phyloP scores from a whole-genome alignment of 768 basidiomycete genomes.

The Dioszegia crocea region DNA sequence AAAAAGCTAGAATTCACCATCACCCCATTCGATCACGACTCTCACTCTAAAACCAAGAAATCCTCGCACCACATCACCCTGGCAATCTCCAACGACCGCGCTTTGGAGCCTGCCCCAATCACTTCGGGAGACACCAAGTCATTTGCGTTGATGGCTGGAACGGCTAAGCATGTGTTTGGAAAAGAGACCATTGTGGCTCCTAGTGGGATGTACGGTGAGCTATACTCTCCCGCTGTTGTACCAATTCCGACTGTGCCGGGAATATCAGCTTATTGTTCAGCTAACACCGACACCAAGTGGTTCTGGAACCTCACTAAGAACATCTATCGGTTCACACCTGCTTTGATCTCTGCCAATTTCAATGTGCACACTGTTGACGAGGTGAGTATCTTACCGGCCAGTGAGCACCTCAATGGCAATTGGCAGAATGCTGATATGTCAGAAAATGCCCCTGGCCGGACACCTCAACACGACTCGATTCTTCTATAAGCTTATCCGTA shows the following conservation, averaged over 20 bases:
- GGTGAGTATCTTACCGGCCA: slow-evolving; percentile 31
- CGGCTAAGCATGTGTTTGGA: slow-evolving; percentile 46
- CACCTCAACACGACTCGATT: slow-evolving; percentile 48
- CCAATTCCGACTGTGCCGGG: no score
- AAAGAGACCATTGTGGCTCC: slow-evolving; percentile 47
- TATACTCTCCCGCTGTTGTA: background rate
- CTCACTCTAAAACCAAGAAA: slow-evolving; percentile 1
- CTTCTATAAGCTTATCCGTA: slow-evolving; percentile 50
- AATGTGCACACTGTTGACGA: slow-evolving; percentile 52
- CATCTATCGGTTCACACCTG: slow-evolving; percentile 51
- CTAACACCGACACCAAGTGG: slow-evolving; percentile 47
- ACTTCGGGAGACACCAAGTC: slow-evolving; percentile 24
- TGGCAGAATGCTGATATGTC: background rate
- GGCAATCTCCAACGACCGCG: background rate
- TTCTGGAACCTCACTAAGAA: slow-evolving; percentile 48
- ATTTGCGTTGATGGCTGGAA: slow-evolving; percentile 47
- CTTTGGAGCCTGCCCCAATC: slow-evolving; percentile 45
- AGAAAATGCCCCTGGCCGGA: slow-evolving; percentile 43
- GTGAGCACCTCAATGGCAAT: background rate
- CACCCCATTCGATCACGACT: slow-evolving; percentile 22
- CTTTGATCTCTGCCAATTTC: slow-evolving; percentile 27
- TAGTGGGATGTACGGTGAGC: slow-evolving; percentile 46
- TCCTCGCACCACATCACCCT: slow-evolving; percentile 18
- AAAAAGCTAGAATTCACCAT: slow-evolving; percentile 38
- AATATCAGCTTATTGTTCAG: slow-evolving; percentile 14